A percentile compares a stretch with the other conserved stretches of the same genome.
These are phyloP conservation scores for Rhizopogon parksii DNA, from an alignment of 1,284 basidiomycete species.

Conservation along the genomic window DNA sequence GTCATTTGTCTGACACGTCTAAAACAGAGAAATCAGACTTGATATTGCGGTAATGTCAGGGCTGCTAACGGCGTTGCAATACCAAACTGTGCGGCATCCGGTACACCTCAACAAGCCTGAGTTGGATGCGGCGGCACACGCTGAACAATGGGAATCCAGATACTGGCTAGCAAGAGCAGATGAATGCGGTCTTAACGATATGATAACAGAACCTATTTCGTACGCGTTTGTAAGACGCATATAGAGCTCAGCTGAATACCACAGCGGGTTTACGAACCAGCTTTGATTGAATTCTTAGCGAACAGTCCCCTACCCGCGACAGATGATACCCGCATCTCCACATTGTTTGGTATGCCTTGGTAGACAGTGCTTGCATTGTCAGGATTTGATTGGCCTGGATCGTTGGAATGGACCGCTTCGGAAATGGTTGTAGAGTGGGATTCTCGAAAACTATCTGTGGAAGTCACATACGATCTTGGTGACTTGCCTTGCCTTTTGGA, in stretches of 20 bases:
- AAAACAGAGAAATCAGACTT: conserved; percentile 2
- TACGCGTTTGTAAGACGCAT: conserved; percentile 1
- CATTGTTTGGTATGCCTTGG: conserved; percentile 19
- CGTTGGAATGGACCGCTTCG: neutral
- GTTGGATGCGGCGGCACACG: conserved; percentile 43
- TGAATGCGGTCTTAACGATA: conserved; percentile 53
- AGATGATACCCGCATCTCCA: conserved; percentile 28
- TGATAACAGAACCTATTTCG: conserved; percentile 49
- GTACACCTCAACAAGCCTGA: conserved; percentile 59
- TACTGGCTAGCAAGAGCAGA: conserved; percentile 61
- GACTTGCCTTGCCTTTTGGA: conserved; percentile 21
- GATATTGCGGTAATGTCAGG: conserved; percentile 8
- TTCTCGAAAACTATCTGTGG: conserved; percentile 15
- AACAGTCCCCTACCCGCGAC: conserved; percentile 36
- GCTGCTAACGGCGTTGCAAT: conserved; percentile 60
- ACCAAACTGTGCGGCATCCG: conserved; percentile 59
- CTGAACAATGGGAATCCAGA: conserved; percentile 60
- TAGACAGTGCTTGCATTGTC: conserved; percentile 14
- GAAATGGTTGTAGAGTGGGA: conserved; percentile 1
- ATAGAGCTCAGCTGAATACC: neutral
- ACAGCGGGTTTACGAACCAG: conserved; percentile 30
- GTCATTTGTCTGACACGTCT: conserved; percentile 75
- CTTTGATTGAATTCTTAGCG: conserved; percentile 28
- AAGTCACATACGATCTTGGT: conserved; percentile 26
- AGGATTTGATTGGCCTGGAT: conserved; percentile 1